These are phyloP conservation scores for Lentinula aciculospora DNA, from an alignment of 768 basidiomycete species.

Conservation along the genomic window DNA sequence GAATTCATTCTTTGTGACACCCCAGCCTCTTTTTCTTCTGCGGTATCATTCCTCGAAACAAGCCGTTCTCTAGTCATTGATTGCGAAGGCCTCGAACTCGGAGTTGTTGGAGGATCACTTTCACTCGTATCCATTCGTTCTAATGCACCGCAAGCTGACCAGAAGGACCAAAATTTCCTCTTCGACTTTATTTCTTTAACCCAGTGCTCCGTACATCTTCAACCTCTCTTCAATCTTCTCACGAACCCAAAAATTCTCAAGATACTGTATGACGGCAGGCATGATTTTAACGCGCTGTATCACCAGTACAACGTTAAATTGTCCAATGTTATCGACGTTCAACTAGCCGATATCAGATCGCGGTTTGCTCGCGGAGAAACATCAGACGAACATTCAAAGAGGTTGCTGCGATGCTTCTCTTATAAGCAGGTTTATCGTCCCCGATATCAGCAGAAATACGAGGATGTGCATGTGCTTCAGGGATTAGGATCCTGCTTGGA, in stretches of 20 bases:
- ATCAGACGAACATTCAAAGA: constrained; percentile 14
- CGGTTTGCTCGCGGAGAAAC: constrained; percentile 18
- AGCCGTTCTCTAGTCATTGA: constrained; percentile 23
- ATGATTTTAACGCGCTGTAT: constrained; percentile 31
- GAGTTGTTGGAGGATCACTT: constrained; percentile 22
- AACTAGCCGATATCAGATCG: constrained; percentile 31
- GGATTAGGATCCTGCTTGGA: constrained; percentile 29
- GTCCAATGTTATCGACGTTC: constrained; percentile 31
- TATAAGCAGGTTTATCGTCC: not conserved
- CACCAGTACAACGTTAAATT: constrained; percentile 21
- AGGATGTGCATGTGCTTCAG: constrained; percentile 24
- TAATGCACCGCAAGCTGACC: constrained; percentile 13
- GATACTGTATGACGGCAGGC: constrained; percentile 37
- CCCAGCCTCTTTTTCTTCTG: not conserved
- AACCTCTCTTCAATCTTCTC: constrained; percentile 22
- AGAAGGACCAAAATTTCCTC: constrained; percentile 25
- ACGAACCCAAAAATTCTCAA: constrained; percentile 23
- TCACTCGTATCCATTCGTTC: constrained; percentile 31
- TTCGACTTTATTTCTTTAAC: constrained; percentile 28
- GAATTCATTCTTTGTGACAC: constrained; percentile 1
- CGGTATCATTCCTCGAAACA: not conserved
- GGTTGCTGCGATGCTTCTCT: constrained; percentile 1
- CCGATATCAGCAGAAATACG: constrained; percentile 17
- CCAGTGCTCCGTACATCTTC: constrained; percentile 12
- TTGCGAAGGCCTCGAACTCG: constrained; percentile 33